These are phyloP conservation scores for Coprinopsis cinerea DNA, from an alignment of 768 basidiomycete species.

Conservation along the genomic window DNA sequence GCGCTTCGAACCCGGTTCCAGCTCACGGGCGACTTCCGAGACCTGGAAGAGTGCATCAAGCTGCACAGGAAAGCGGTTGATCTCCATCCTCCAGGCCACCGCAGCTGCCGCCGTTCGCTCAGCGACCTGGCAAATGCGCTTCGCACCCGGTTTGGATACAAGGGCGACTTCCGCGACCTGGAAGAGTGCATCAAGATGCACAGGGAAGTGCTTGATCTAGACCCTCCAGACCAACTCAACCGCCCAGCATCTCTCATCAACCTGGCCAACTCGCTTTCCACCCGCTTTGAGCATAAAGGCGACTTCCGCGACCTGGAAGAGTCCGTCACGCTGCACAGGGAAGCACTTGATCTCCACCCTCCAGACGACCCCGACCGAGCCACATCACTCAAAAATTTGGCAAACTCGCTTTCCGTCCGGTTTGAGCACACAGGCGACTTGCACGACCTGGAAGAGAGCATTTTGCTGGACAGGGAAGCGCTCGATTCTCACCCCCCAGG, in stretches of 20 bases:
- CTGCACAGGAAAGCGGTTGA: no score
- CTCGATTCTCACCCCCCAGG: background rate
- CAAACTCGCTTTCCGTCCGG: background rate
- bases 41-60: no score
- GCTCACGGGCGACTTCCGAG: no score
- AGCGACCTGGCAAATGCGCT: no score
- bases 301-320: background rate
- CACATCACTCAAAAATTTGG: background rate
- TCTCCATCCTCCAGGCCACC: no score
- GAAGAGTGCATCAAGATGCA: background rate
- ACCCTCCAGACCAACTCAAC: no score
- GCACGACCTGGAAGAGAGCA: background rate
- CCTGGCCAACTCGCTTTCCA: background rate
- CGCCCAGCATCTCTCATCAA: no score
- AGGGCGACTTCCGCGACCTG: background rate
- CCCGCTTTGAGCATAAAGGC: background rate
- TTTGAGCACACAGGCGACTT: background rate
- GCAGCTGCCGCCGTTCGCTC: no score
- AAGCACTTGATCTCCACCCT: background rate
- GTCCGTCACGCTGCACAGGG: background rate
- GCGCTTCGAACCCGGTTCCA: no score
- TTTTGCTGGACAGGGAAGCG: background rate
- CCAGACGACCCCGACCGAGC: background rate
- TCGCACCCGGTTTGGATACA: no score
- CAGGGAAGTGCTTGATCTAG: background rate